These are phyloP conservation scores for Trametes meyenii DNA, from an alignment of 768 basidiomycete species.

Conservation along the genomic window DNA sequence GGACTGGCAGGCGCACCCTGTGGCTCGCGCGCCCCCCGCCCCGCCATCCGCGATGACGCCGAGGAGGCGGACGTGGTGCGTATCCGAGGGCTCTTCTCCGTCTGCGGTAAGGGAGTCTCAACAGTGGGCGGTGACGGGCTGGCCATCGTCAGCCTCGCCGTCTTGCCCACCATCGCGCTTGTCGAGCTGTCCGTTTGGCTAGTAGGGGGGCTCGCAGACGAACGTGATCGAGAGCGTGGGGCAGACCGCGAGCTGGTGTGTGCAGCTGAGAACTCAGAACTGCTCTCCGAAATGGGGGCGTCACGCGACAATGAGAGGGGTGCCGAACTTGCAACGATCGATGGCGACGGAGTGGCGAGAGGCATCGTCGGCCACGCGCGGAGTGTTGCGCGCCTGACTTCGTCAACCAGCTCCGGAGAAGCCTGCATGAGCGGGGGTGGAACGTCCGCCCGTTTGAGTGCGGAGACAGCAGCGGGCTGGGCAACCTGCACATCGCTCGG, in stretches of 20 bases:
- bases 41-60: background rate
- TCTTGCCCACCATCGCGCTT: constrained; percentile 23
- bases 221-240: background rate
- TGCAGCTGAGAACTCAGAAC: constrained; percentile 18
- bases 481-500: background rate
- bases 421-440: constrained; percentile 17
- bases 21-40: background rate
- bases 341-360: background rate
- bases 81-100: background rate
- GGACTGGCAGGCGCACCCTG: background rate
- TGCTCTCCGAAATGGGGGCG: constrained; percentile 14
- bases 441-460: background rate
- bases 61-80: constrained; percentile 12
- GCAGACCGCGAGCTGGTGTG: constrained; percentile 6
- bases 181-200: constrained; percentile 26
- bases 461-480: background rate
- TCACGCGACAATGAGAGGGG: background rate
- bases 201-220: constrained; percentile 21
- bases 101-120: background rate
- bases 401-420: constrained; percentile 27
- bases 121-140: constrained; percentile 12
- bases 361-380: constrained; percentile 13
- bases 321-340: background rate
- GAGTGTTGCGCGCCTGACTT: constrained; percentile 26
- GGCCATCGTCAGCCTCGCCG: constrained; percentile 18